Conservation (phyloP, 139 green algal species). For the Tetradesmus obliquus region DNA sequence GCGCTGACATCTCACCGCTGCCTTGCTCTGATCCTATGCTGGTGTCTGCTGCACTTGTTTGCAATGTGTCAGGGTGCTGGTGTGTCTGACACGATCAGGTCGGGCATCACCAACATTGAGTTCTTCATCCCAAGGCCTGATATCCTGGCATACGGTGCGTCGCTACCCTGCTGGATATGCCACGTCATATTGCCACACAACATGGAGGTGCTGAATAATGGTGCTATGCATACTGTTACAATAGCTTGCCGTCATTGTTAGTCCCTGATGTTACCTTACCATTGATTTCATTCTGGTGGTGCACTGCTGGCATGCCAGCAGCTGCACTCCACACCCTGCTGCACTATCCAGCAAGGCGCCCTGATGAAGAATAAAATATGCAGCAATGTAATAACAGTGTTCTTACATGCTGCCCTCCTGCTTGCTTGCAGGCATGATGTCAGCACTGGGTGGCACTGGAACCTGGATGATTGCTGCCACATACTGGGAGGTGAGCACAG, state of each 20-base stretch:
- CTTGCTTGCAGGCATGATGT: constrained; percentile 60
- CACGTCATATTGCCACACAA: too few relatives aligned
- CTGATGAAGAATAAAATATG: too few relatives aligned
- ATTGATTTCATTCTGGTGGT: too few relatives aligned
- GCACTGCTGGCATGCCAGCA: too few relatives aligned
- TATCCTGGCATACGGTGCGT: constrained; percentile 63
- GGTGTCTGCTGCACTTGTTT: constrained; percentile 39
- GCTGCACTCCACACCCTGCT: too few relatives aligned
- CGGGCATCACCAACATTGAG: constrained; percentile 55
- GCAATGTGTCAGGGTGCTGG: constrained; percentile 42
- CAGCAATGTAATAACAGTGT: neutral
- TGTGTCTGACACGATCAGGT: constrained; percentile 68
- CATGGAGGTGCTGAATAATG: too few relatives aligned
- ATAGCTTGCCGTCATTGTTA: too few relatives aligned
- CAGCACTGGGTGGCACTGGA: constrained; percentile 59
- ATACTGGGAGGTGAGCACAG: constrained; percentile 57
- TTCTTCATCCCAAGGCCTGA: constrained; percentile 57
- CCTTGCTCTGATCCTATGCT: neutral
- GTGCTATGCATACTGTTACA: too few relatives aligned
- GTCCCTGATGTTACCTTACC: too few relatives aligned
- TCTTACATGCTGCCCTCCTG: neutral
- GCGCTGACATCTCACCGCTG: too few relatives aligned
- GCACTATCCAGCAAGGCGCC: too few relatives aligned
- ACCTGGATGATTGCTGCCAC: constrained; percentile 64
- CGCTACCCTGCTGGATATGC: neutral